Evolutionary conservation across 306 rosid species (phyloP), one percentile per base, ranked within the genome.

Genomic region (Herpetospermum pedunculosum): DNA sequence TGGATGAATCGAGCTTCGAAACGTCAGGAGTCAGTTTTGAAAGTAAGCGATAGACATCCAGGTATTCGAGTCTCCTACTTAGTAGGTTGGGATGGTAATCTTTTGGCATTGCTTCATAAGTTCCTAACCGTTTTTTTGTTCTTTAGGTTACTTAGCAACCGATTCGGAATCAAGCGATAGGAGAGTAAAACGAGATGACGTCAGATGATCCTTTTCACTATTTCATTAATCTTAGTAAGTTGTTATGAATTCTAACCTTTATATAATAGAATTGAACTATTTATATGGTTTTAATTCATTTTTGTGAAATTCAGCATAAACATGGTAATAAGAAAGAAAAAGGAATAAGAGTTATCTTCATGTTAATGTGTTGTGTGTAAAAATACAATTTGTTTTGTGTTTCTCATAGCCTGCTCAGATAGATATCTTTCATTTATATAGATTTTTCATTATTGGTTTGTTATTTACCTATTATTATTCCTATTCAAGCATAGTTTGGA

Each of bases 1-100:
- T 92, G 98, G 98, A 85, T 88, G 54, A 77, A 72, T 69, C 86
- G 76, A 80, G 96, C 95, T 6, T 87, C 96, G 8, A 87, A 70
- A 81, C 32, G 25, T 49, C 84, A 90, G 53, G 25, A 53, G 55
- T 75, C 87, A 18, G 86, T 73, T 73, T 82, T 91, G 92, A 83
- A 79, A 72, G 85, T 83, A 40, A 77, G 91, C 44, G 71, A 77
- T 14, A 87, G 84, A 76, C 96, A 64, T 23, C 98, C 97, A 60
- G 98, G 92, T 88, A 85, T 47, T 67, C 43, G 1, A 23, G 11
- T 65, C 19, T 21, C 3, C 41, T 6, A 34, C 53, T 19, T 14
- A n/a, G 40, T 73, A 16, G 0, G 76, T 60, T 55, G 71, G 28
- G 41, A 59, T 32, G 64, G 15, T 67, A 48, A 54, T n/a, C 26